These are phyloP conservation scores for Durusdinium trenchii DNA, from an alignment of 73 alveolate species.

Conservation along the genomic window DNA sequence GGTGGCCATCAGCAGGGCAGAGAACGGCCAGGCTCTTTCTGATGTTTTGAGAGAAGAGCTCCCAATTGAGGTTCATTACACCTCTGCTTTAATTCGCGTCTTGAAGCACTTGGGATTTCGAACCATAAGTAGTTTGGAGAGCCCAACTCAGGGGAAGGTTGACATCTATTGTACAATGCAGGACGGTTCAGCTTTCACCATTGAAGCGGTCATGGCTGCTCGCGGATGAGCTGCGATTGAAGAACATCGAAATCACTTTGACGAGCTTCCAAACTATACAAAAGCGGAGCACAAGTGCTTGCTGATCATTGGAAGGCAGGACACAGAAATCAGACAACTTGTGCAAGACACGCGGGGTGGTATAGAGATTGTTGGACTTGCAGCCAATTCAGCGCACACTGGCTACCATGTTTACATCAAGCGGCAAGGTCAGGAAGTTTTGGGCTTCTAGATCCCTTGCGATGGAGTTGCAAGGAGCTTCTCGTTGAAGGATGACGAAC, in stretches of 20 bases:
- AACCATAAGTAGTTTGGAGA: neutral
- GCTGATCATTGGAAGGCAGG: slow-evolving; percentile 31
- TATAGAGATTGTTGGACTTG: slow-evolving; percentile 69
- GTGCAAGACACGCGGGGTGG: slow-evolving; percentile 75
- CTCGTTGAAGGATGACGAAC: too few relatives aligned
- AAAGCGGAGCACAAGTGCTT: slow-evolving; percentile 25
- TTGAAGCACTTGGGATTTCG: slow-evolving; percentile 3
- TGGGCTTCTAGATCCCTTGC: slow-evolving; percentile 62
- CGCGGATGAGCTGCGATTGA: neutral
- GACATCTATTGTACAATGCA: neutral
- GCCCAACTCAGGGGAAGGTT: slow-evolving; percentile 2
- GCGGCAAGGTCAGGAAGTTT: slow-evolving; percentile 6
- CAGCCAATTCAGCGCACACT: slow-evolving; percentile 71
- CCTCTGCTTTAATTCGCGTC: neutral
- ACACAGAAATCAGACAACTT: neutral
- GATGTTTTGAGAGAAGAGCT: neutral
- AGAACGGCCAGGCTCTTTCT: neutral
- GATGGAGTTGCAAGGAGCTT: slow-evolving; percentile 76
- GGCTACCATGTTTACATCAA: slow-evolving; percentile 65
- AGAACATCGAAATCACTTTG: slow-evolving; percentile 20
- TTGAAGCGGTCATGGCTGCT: slow-evolving; percentile 38
- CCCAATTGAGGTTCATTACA: slow-evolving; percentile 33
- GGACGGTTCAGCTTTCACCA: slow-evolving; percentile 7
- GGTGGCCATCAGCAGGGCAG: neutral
- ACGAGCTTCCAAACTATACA: neutral